phyloP scores from a whole-genome alignment of 2,329 filamentous ascomycete species.

The Apiospora sp. region DNA sequence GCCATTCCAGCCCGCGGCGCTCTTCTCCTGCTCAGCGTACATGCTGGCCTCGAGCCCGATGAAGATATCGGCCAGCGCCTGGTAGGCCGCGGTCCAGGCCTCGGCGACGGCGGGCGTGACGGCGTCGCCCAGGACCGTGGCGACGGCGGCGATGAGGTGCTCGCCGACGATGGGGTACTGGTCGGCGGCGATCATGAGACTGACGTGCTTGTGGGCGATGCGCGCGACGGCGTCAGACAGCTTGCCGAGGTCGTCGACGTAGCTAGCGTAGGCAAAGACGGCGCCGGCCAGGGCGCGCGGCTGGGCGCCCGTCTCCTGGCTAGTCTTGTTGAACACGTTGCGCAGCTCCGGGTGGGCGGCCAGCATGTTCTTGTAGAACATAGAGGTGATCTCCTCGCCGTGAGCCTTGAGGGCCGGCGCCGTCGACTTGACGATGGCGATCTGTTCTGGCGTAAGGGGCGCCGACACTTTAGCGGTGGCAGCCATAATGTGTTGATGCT shows the following conservation, averaged over 20 bases:
- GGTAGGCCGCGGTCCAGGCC: slow-evolving; percentile 78
- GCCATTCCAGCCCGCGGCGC: slow-evolving; percentile 47
- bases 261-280: slow-evolving; percentile 74
- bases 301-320: slow-evolving; percentile 74
- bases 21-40: slow-evolving; percentile 56
- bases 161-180: slow-evolving; percentile 77
- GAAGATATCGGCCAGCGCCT: slow-evolving; percentile 74
- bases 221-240: slow-evolving; percentile 67
- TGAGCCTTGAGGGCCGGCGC: slow-evolving; percentile 75
- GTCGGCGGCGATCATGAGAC: slow-evolving; percentile 71
- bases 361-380: slow-evolving; percentile 77
- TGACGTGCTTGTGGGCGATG: slow-evolving; percentile 80
- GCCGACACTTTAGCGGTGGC: background rate
- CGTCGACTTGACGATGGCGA: slow-evolving; percentile 78
- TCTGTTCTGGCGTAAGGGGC: slow-evolving; percentile 57
- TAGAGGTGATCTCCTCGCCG: slow-evolving; percentile 72
- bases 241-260: slow-evolving; percentile 74
- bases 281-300: slow-evolving; percentile 73
- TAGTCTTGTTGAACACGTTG: slow-evolving; percentile 75
- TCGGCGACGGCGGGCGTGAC: slow-evolving; percentile 71
- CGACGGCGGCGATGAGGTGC: slow-evolving; percentile 73
- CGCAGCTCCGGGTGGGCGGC: slow-evolving; percentile 69
- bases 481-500: background rate
- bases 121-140: slow-evolving; percentile 70
- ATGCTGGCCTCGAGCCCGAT: slow-evolving; percentile 69